phyloP scores from a whole-genome alignment of 257 asterid genomes.

The Forsythia viridissima region DNA sequence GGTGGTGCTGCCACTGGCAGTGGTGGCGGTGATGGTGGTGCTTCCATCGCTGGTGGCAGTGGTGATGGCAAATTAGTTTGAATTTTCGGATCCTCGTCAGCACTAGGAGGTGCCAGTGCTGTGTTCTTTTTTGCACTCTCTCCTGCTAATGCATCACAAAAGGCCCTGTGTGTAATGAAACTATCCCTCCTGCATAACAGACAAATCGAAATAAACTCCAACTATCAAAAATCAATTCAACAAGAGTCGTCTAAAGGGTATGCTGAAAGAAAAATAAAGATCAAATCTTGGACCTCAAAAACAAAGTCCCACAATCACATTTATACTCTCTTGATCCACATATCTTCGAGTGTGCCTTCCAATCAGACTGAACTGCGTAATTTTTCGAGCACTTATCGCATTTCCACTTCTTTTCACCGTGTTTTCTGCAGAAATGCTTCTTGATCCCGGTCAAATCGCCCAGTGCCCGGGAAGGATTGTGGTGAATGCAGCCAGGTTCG shows the following conservation, averaged over 20 bases:
- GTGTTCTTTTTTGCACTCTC: conserved; percentile 42
- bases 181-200: conserved; percentile 53
- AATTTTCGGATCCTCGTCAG: conserved; percentile 30
- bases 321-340: conserved; percentile 57
- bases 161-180: conserved; percentile 58
- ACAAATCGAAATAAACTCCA: background rate
- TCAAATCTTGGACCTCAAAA: conserved; percentile 38
- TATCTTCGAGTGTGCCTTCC: conserved; percentile 57
- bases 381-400: conserved; percentile 53
- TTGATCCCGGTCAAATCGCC: conserved; percentile 62
- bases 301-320: conserved; percentile 61
- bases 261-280: background rate
- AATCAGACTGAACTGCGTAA: conserved; percentile 56
- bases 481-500: conserved; percentile 46
- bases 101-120: conserved; percentile 24
- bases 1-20: conserved; percentile 7
- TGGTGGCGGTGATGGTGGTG: conserved; percentile 7
- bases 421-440: conserved; percentile 59
- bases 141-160: conserved; percentile 51
- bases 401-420: conserved; percentile 61
- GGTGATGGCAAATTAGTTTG: conserved; percentile 26
- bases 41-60: conserved; percentile 8
- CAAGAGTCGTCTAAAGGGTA: background rate
- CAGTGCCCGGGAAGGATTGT: conserved; percentile 47
- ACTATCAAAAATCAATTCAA: background rate